Percentiles rank a stretch among this genome's conserved stretches.
Conservation (phyloP, 306 rosid species). For the Betula pendula region DNA sequence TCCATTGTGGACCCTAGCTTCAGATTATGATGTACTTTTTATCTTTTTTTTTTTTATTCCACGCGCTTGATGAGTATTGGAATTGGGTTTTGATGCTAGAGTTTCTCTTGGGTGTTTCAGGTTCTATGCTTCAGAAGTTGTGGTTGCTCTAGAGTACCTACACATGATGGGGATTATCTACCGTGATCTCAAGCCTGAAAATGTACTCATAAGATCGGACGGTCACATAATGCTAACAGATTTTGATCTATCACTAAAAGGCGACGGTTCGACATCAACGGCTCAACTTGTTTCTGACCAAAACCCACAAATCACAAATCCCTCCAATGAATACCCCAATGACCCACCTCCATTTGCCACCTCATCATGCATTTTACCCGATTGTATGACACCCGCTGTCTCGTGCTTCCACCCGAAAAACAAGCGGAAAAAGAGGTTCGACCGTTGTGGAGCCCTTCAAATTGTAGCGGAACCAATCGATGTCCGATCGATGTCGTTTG, state of each 20-base stretch:
- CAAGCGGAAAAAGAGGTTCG: constrained; percentile 43
- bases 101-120: constrained; percentile 18
- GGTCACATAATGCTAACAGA: constrained; percentile 70
- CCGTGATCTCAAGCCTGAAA: constrained; percentile 64
- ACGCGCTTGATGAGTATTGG: background rate
- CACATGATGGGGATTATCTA: constrained; percentile 61
- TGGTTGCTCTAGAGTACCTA: constrained; percentile 53
- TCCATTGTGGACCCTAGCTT: background rate
- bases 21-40: background rate
- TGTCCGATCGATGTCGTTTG: constrained; percentile 74
- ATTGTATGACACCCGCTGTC: constrained; percentile 61
- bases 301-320: constrained; percentile 9
- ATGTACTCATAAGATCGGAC: constrained; percentile 48
- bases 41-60: background rate
- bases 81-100: background rate
- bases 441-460: constrained; percentile 41
- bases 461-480: constrained; percentile 64
- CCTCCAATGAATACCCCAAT: constrained; percentile 2
- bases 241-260: constrained; percentile 67
- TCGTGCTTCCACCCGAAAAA: constrained; percentile 60
- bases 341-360: constrained; percentile 47
- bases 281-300: constrained; percentile 45
- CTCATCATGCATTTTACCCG: constrained; percentile 69
- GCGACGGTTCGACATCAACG: constrained; percentile 46
- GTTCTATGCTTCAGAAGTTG: constrained; percentile 54